Conservation (phyloP, 2,329 filamentous ascomycete species). For the Fusarium globosum region DNA sequence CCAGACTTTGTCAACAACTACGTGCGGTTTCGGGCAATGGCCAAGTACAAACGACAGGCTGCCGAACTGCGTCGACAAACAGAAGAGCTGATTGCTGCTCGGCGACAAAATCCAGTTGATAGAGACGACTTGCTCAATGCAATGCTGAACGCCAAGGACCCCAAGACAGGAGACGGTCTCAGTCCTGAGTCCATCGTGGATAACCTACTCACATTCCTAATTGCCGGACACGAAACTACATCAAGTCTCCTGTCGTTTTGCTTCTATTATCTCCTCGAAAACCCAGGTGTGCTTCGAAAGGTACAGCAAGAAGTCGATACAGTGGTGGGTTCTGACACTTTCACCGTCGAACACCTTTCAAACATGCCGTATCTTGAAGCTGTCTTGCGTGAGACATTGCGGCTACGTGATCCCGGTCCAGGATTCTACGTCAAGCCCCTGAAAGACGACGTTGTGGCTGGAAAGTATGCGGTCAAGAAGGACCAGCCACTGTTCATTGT, state of each 20-base stretch:
- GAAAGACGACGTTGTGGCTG: not conserved
- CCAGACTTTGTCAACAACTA: not conserved
- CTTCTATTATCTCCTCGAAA: conserved; percentile 72
- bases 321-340: conserved; percentile 67
- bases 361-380: conserved; percentile 74
- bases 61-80: not conserved
- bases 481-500: not conserved
- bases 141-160: conserved; percentile 55
- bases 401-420: conserved; percentile 45
- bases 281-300: conserved; percentile 67
- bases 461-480: not conserved
- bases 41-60: not conserved
- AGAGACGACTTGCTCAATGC: not conserved
- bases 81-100: not conserved
- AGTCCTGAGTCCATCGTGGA: conserved; percentile 70
- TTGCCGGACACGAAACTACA: conserved; percentile 78
- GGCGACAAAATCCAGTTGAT: not conserved
- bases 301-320: conserved; percentile 75
- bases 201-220: conserved; percentile 78
- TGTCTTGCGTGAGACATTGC: conserved; percentile 69
- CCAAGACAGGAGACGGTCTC: conserved; percentile 72
- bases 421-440: not conserved
- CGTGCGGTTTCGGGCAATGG: not conserved
- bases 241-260: conserved; percentile 74
- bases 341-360: conserved; percentile 69